Evolutionary conservation across 2,329 filamentous ascomycete genomes (phyloP), one percentile per base, ranked within the genome.

Genomic region (Phialophora macrospora): DNA sequence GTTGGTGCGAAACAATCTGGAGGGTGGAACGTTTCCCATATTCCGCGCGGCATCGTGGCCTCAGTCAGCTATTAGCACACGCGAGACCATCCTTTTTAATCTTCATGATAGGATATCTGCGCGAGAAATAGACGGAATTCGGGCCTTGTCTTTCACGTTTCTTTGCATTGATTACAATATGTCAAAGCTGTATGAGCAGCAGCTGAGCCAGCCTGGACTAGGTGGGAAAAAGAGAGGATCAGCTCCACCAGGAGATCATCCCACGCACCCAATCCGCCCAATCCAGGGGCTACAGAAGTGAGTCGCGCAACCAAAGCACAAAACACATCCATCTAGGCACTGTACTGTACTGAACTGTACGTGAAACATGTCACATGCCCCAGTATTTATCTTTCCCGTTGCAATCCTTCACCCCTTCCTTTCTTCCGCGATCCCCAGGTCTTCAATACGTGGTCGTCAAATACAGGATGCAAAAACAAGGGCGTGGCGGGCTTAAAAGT

Each of bases 401-500:
- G 4, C 14, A 44, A 44, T n/a, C 17, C 2, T 17, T 17, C 14
- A 20, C n/a, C 38, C 38, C 38, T 41, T 41, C 14, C 14, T 17
- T 41, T 7, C 38, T 17, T n/a, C 38, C 38, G 38, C 17, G 38
- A 41, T 6, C 14, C 4, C 38, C 14, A 17, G 1, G 38, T 44
- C 38, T 44, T n/a, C 38, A 44, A 44, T 8, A 44, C 38, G 38
- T 44, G 17, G 17, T n/a, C 38, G 17, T 44, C 38, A 44, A 44
- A 44, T 44, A n/a, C 17, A 44, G n/a, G 38, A 44, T n/a, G 38
- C 17, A 44, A 44, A 41, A 41, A 41, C 5, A 4, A 6, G 5
- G 38, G 38, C 17, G n/a, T 44, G 38, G 17, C 6, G 7, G 48
- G 9, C 30, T 48, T 66, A 88, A 73, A 89, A 89, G 71, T 88